phyloP scores from a whole-genome alignment of 2,329 filamentous ascomycete species.

The Trichothecium sympodiale region DNA sequence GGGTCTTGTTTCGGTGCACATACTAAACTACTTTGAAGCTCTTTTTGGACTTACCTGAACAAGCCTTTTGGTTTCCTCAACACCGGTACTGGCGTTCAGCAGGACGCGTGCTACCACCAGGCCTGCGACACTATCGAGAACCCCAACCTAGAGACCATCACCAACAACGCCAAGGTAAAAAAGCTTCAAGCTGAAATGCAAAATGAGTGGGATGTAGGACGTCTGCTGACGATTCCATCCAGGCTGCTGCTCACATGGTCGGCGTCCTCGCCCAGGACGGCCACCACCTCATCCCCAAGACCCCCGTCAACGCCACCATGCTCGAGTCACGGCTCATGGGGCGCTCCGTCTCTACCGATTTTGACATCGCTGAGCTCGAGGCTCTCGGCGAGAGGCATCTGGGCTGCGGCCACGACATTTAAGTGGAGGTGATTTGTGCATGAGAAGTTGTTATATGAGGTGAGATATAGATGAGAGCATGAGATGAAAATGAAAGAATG shows the following conservation, averaged over 20 bases:
- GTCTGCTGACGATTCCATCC: not conserved
- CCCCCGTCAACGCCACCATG: constrained; percentile 8
- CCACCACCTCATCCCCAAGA: constrained; percentile 14
- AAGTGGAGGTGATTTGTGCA: not conserved
- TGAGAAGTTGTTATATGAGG: too few relatives aligned
- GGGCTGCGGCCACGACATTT: constrained; percentile 22
- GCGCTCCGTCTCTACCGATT: constrained; percentile 6
- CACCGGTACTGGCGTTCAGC: constrained; percentile 45
- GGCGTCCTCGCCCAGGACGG: constrained; percentile 12
- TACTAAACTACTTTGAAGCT: constrained; percentile 7
- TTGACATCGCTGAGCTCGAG: constrained; percentile 19
- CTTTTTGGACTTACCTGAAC: constrained; percentile 40
- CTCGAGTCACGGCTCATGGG: constrained; percentile 6
- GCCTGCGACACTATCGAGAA: constrained; percentile 24
- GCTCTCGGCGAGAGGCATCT: constrained; percentile 22
- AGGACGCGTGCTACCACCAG: constrained; percentile 19
- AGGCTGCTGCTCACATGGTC: constrained; percentile 36
- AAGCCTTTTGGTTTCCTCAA: constrained; percentile 47
- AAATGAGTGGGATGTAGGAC: not conserved
- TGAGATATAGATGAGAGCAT: too few relatives aligned
- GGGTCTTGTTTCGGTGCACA: constrained; percentile 22
- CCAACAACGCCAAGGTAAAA: constrained; percentile 16
- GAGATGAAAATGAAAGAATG: too few relatives aligned
- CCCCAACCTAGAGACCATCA: constrained; percentile 18
- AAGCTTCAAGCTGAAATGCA: not conserved